Base-by-base conservation (phyloP, 2,329 filamentous ascomycete genomes). In the Ophiostoma triangulosporum region DNA sequence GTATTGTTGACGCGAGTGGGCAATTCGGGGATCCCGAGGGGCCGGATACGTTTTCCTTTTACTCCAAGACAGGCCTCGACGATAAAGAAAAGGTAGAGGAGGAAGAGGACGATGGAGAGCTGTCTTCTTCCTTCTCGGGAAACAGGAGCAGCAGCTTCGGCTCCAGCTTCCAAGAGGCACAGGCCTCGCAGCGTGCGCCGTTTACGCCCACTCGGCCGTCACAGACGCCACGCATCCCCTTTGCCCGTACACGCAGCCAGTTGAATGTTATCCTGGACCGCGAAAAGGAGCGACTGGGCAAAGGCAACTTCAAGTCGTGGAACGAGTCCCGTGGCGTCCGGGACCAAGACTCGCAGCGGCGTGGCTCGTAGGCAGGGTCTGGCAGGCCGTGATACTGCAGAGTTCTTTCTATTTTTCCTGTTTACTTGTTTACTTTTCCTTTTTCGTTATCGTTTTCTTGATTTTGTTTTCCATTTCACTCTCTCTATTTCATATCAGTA, bases 181-280 rank as follows among this genome's bases (percentile, higher is more conserved):
- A 22, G 14, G 66, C 69, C 8, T 62, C 64, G 15, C 62, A 65
- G n/a, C 62, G 68, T 27, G 56, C 61, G 8, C 59, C 67, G 22
- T 71, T 77, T 54, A 70, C 68, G 4, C 76, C 76, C 24, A 78
- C 75, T 0, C 70, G 70, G 53, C 75, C 74, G 4, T 74, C 68
- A 43, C 64, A 68, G 11, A 66, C 69, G 14, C 65, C 72, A 26
- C 65, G 65, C 14, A 68, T 77, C 7, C 75, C 73, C 4, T 66
- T 81, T 49, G 76, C 70, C n/a, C 69, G 77, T 54, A 76, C 77
- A n/a, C 79, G 74, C 63, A 81, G 78, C 59, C 77, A 82, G 61
- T 66, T 83, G 27, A 75, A 74, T 9, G 65, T 82, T 4, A 66
- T 83, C 1, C 67, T 82, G 20, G 75, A 80, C 59, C 72, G 74